Evolutionary conservation across 1,284 basidiomycete genomes (phyloP).

Genomic region (Sporisorium scitamineum): DNA sequence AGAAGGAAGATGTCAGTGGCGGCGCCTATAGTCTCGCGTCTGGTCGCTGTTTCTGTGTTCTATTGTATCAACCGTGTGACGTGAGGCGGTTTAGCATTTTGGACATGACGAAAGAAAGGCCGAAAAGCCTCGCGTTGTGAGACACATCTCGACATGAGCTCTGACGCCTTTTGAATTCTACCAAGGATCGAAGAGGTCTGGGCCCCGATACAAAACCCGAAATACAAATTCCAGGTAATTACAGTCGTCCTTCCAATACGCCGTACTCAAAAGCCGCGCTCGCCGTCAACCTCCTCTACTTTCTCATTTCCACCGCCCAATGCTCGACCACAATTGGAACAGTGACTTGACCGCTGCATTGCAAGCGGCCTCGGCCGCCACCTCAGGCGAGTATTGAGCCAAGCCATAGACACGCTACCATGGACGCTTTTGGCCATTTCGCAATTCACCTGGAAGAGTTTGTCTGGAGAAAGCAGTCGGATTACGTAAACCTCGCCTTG

Average conservation of each 20-base stretch:
- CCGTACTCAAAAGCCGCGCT: neutral
- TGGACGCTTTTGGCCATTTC: no score
- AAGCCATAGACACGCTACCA: no score
- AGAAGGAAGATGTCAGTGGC: constrained; percentile 25
- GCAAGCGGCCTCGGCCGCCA: no score
- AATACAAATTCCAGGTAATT: neutral
- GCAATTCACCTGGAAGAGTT: no score
- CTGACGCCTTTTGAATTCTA: neutral
- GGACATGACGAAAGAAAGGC: constrained; percentile 2
- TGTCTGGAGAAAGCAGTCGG: no score
- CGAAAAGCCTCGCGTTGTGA: constrained; percentile 10
- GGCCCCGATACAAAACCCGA: neutral
- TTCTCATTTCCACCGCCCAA: no score
- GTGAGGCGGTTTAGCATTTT: neutral
- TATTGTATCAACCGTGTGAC: constrained; percentile 3
- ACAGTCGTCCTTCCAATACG: neutral
- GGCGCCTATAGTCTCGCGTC: constrained; percentile 24
- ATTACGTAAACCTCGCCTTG: no score
- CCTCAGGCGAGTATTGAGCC: no score
- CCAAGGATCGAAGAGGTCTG: neutral
- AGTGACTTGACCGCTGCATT: no score
- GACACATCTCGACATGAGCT: constrained; percentile 21
- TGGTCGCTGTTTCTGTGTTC: neutral
- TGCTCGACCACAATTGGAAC: no score
- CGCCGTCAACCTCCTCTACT: neutral